Evolutionary conservation across 2,329 filamentous ascomycete species (phyloP).

Genomic region (Corinectria fuckeliana): DNA sequence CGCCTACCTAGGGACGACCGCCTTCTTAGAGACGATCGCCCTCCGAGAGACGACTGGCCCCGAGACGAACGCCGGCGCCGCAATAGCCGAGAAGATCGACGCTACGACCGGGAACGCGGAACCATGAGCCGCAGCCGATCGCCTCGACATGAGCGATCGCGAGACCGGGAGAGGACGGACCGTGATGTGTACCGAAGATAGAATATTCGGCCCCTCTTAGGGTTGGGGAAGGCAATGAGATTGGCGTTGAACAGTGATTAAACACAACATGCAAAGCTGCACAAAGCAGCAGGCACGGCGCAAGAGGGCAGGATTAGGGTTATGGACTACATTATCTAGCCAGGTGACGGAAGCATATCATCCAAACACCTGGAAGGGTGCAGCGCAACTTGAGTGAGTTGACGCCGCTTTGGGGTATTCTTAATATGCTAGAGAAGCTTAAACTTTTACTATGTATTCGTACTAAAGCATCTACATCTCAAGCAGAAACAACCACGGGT

Average conservation of each 20-base stretch:
- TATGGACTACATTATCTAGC: constrained; percentile 15
- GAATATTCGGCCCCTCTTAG: constrained; percentile 17
- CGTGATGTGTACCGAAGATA: constrained; percentile 59
- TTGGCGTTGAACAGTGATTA: constrained; percentile 27
- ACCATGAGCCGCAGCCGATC: constrained; percentile 51
- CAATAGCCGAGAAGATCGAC: constrained; percentile 45
- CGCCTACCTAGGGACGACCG: constrained; percentile 32
- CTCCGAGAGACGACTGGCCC: constrained; percentile 8
- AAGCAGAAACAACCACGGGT: background rate
- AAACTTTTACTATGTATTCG: constrained; percentile 7
- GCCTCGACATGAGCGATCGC: constrained; percentile 46
- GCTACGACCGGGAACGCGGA: constrained; percentile 50
- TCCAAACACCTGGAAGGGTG: background rate
- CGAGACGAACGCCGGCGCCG: constrained; percentile 41
- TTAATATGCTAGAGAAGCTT: background rate
- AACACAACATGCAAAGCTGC: constrained; percentile 18
- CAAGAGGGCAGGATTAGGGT: constrained; percentile 21
- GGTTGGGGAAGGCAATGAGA: constrained; percentile 1
- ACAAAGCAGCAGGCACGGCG: constrained; percentile 24
- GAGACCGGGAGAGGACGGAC: constrained; percentile 54
- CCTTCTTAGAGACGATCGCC: background rate
- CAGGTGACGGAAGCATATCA: constrained; percentile 18
- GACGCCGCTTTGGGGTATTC: background rate
- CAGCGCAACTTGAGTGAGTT: background rate
- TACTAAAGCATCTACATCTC: background rate